A percentile compares a stretch with the other conserved stretches of the same genome.
Evolutionary conservation across 805 yeast genomes (phyloP).

Genomic region (Yamadazyma kitorensis): DNA sequence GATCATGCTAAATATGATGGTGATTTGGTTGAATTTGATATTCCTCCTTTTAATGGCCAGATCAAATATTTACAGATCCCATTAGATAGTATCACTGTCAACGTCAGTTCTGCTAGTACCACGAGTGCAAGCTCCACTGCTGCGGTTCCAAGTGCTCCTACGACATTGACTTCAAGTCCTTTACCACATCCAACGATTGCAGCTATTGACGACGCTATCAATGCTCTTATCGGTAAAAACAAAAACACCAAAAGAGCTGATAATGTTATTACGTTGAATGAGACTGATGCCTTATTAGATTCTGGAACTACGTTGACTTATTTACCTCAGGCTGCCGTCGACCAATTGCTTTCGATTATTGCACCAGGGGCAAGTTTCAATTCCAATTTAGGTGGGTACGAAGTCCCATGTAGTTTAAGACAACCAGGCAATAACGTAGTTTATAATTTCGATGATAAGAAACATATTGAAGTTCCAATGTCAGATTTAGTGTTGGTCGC

Average conservation of each 20-base stretch:
- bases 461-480: constrained; percentile 12
- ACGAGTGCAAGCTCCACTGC: constrained; percentile 6
- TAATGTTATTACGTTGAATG: constrained; percentile 1
- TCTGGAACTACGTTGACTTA: constrained; percentile 21
- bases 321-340: constrained; percentile 12
- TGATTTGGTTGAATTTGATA: constrained; percentile 22
- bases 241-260: constrained; percentile 7
- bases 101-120: constrained; percentile 6
- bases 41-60: constrained; percentile 11
- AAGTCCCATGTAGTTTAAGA: constrained; percentile 12
- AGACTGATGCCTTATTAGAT: constrained; percentile 15
- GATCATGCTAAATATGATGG: constrained; percentile 27
- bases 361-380: constrained; percentile 12
- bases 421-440: constrained; percentile 10
- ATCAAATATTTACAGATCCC: constrained; percentile 18
- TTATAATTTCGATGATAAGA: constrained; percentile 12
- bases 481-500: constrained; percentile 14
- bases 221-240: constrained; percentile 2
- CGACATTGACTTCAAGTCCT: constrained; percentile 4
- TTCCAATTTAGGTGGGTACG: constrained; percentile 12
- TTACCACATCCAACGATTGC: constrained; percentile 12
- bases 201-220: constrained; percentile 2
- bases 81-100: constrained; percentile 16
- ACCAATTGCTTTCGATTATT: constrained; percentile 6
- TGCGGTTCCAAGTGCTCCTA: constrained; percentile 8